Conservation (phyloP, 1,139 yeast species). For the Nakaseomyces delphensis region DNA sequence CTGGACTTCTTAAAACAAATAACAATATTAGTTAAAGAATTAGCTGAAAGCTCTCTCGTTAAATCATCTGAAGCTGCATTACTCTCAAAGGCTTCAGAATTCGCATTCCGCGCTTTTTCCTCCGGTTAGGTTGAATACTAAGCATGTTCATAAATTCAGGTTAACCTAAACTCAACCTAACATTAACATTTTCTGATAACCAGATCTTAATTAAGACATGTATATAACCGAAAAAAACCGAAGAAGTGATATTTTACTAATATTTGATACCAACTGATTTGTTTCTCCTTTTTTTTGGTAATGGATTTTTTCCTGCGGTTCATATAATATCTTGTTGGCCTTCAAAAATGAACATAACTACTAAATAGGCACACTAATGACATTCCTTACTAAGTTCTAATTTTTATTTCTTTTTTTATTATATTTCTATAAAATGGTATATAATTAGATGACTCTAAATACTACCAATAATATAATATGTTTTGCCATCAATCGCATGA, state of each 20-base stretch:
- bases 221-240: neutral
- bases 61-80: constrained; percentile 16
- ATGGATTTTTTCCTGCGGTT: neutral
- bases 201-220: neutral
- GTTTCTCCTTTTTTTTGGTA: neutral
- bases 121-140: neutral
- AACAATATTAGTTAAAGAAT: constrained; percentile 12
- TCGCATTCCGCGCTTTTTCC: constrained; percentile 17
- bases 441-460: too few relatives aligned
- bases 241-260: neutral
- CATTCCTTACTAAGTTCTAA: neutral
- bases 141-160: neutral
- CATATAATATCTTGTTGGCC: neutral
- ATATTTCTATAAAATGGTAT: too few relatives aligned
- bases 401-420: constrained; percentile 1
- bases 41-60: constrained; percentile 17
- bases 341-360: neutral
- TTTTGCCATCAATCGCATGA: neutral
- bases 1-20: constrained; percentile 19
- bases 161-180: too few relatives aligned
- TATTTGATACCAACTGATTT: neutral
- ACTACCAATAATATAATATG: neutral
- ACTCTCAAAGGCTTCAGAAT: constrained; percentile 20
- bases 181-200: too few relatives aligned
- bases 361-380: neutral